Percentiles rank a stretch among this genome's conserved stretches.
Conservation (phyloP, 208 protist species). For the Trypanosoma lewisi region DNA sequence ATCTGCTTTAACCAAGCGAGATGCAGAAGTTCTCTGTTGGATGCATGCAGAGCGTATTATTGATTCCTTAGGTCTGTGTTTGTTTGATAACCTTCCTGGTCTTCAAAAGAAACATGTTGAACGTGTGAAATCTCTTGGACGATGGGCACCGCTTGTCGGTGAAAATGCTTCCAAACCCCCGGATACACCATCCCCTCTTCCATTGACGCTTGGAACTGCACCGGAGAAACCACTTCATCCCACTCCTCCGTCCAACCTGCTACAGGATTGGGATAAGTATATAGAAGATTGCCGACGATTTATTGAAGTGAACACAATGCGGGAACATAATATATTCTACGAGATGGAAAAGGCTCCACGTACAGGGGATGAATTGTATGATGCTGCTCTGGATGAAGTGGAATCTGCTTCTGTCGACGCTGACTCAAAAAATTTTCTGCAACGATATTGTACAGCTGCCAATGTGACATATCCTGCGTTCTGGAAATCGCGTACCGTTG, state of each 20-base stretch:
- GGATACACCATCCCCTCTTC: conserved; percentile 26
- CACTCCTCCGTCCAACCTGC: conserved; percentile 9
- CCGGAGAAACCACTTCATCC: conserved; percentile 25
- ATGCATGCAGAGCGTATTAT: conserved; percentile 89
- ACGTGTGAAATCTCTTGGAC: conserved; percentile 38
- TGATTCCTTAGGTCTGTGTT: conserved; percentile 56
- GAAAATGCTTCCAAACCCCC: conserved; percentile 12
- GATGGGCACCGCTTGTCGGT: conserved; percentile 29
- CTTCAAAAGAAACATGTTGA: conserved; percentile 73
- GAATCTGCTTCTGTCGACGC: conserved; percentile 38
- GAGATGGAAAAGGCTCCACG: conserved; percentile 59
- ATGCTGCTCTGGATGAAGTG: conserved; percentile 57
- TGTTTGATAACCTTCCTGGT: conserved; percentile 83
- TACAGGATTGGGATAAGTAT: conserved; percentile 59
- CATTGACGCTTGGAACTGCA: conserved; percentile 21
- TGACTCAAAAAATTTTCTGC: conserved; percentile 42
- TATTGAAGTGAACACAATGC: conserved; percentile 42
- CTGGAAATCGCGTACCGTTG: conserved; percentile 50
- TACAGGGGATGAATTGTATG: conserved; percentile 55
- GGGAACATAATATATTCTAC: conserved; percentile 53
- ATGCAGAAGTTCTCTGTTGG: conserved; percentile 84
- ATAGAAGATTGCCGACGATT: conserved; percentile 57
- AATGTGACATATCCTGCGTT: conserved; percentile 24
- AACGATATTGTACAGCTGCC: conserved; percentile 42
- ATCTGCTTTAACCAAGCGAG: conserved; percentile 64